Evolutionary conservation across 352 stramenopile species (phyloP), one percentile per base, ranked within the genome.

Genomic region (Pythium dissimile): DNA sequence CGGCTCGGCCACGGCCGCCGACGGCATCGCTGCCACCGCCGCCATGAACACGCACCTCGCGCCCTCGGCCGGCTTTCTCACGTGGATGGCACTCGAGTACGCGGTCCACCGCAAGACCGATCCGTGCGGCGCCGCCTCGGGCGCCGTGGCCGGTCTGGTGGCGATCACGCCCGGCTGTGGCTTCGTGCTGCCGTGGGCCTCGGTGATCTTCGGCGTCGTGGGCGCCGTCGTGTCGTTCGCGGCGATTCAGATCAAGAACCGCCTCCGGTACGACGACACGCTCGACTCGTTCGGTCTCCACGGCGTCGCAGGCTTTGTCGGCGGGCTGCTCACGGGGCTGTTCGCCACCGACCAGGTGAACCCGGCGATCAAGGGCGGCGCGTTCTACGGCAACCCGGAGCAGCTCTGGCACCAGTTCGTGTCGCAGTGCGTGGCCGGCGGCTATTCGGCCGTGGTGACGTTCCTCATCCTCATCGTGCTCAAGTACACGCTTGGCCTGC

Each of bases 241-340:
- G 13, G 75, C 74, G 11, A 69, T 90, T 15, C 67, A 71, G 37
- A 49, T 91, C 48, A 90, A 91, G 51, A 84, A 90, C 66, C 43
- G 61, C 26, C 50, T 88, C 10, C 76, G 79, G 7, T 89, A 88
- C 62, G 84, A 94, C 39, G 84, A 94, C 54, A 90, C 78, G 5
- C 67, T 94, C n/a, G 84, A 94, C 59, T 71, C 71, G 42, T 91
- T 92, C 57, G 80, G 61, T 5, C 81, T 94, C 57, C 82, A 92
- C 65, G 80, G 80, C 37, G 74, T 79, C 21, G 79, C 57, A 21
- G 84, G 84, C 7, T 72, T 89, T 42, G 69, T 73, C 12, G 84
- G 84, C 21, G 77, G 75, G 12, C 55, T 94, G 4, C 32, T 91
- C 13, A 87, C 80, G 1, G 84, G 81, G 27, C 66, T 94, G 0